phyloP scores from a whole-genome alignment of 2,329 filamentous ascomycete genomes.

The Clonostachys sp. region DNA sequence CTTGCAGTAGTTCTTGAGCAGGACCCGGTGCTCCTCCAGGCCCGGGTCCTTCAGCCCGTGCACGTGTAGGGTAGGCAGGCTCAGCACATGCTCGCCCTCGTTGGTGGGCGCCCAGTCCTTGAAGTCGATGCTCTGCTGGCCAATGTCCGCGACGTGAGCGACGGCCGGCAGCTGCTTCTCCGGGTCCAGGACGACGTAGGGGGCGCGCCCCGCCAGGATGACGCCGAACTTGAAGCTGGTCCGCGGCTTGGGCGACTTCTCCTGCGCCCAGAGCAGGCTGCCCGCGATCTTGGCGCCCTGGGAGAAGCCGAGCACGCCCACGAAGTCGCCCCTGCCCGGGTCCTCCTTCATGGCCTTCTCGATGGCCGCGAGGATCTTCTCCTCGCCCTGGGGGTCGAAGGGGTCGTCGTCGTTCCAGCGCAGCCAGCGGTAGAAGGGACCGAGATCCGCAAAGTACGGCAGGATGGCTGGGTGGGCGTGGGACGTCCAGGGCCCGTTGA shows the following conservation, averaged over 20 bases:
- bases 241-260: constrained; percentile 32
- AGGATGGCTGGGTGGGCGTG: constrained; percentile 57
- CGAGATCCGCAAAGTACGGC: constrained; percentile 59
- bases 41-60: constrained; percentile 56
- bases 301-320: constrained; percentile 61
- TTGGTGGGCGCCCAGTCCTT: constrained; percentile 38
- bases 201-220: constrained; percentile 25
- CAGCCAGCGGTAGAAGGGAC: constrained; percentile 60
- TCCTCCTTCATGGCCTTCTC: constrained; percentile 46
- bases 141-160: constrained; percentile 27
- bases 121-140: constrained; percentile 12
- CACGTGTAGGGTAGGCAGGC: constrained; percentile 26
- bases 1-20: constrained; percentile 58
- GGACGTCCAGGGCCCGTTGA: constrained; percentile 63
- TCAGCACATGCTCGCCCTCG: constrained; percentile 27
- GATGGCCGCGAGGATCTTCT: constrained; percentile 31
- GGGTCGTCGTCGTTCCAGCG: constrained; percentile 57
- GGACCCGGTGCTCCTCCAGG: constrained; percentile 38
- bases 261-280: constrained; percentile 57
- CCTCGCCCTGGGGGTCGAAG: constrained; percentile 35
- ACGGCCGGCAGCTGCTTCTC: constrained; percentile 43
- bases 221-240: constrained; percentile 24
- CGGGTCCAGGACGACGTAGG: constrained; percentile 19
- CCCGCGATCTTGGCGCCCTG: constrained; percentile 61
- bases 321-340: constrained; percentile 51